Base-by-base conservation (phyloP, 306 rosid genomes). In the Citrullus mucosospermus region DNA sequence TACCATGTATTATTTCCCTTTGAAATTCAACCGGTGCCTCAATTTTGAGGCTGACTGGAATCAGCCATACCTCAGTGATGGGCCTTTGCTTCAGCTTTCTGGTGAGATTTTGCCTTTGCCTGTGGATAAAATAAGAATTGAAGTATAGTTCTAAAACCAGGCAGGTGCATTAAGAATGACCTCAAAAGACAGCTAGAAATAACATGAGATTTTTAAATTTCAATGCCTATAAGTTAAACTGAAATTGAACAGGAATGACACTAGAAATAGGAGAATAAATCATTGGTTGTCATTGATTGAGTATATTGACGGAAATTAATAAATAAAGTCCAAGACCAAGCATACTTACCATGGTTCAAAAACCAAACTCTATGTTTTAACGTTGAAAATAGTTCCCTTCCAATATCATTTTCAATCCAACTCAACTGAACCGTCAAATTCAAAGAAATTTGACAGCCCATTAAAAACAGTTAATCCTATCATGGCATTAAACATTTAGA, bases 81-180 rank as follows among this genome's bases (percentile, higher is more conserved):
- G 84, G 90, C 82, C 84, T 88, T 88, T 39, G 85, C 87, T 72
- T 82, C 91, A 39, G 86, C 88, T 83, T 90, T 90, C 81, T 83
- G 30, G 8, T 88, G 97, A 75, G 91, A 90, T 79, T 92, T 92
- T 7, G 96, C 96, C 87, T 94, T 90, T 55, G 95, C 92, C 97
- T 94, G 91, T 67, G 73, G 63, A 76, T 17, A 34, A 77, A 55
- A 65, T 43, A 67, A 28, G 13, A 59, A 18, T 18, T 36, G 4
- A 78, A n/a, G 57, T 14, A 80, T 4, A 25, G 6, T 41, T 34
- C 5, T 75, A 39, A 16, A 12, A 32, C 22, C 38, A 67, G 60
- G 51, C 79, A 77, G 12, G 56, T 32, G 36, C 69, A 22, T 12
- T 51, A 14, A 79, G 36, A 44, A 15, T 36, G 5, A n/a, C 41